Conservation (phyloP, 768 basidiomycete genomes). For the Auricularia heimuer region DNA sequence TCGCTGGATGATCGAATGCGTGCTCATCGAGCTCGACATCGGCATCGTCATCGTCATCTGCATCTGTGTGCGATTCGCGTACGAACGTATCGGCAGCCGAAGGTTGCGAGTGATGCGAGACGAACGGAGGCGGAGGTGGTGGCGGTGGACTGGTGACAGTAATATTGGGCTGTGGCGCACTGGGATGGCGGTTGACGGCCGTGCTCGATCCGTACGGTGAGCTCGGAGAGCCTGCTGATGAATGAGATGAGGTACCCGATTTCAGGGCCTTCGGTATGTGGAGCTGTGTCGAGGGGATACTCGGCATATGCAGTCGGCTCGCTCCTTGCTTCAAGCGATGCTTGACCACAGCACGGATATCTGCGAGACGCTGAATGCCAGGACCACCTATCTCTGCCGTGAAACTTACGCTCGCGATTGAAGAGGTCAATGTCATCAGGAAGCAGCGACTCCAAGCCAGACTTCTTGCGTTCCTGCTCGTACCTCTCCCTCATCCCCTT, state of each 20-base stretch:
- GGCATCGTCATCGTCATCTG: slow-evolving; percentile 8
- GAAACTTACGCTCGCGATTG: slow-evolving; percentile 14
- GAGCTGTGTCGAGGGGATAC: not conserved
- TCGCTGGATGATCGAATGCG: slow-evolving; percentile 39
- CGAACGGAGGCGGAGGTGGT: not conserved
- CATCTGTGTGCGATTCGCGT: slow-evolving; percentile 7
- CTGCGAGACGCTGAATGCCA: not conserved
- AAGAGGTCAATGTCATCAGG: slow-evolving; percentile 17
- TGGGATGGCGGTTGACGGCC: not conserved
- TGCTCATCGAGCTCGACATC: slow-evolving; percentile 14
- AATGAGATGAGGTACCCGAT: not conserved
- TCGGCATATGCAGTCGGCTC: not conserved
- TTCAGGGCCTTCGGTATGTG: not conserved
- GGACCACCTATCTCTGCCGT: not conserved
- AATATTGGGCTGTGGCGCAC: not conserved
- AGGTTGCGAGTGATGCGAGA: not conserved
- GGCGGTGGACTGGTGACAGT: not conserved
- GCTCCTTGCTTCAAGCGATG: not conserved
- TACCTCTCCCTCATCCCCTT: slow-evolving; percentile 40
- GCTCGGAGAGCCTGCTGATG: not conserved
- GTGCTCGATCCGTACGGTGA: not conserved
- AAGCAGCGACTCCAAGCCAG: not conserved
- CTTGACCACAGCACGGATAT: not conserved
- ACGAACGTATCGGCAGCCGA: not conserved
- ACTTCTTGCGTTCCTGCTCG: slow-evolving; percentile 10